Evolutionary conservation across 1,284 basidiomycete genomes (phyloP), one percentile per base, ranked within the genome.

Genomic region (Cystobasidium pallidum): DNA sequence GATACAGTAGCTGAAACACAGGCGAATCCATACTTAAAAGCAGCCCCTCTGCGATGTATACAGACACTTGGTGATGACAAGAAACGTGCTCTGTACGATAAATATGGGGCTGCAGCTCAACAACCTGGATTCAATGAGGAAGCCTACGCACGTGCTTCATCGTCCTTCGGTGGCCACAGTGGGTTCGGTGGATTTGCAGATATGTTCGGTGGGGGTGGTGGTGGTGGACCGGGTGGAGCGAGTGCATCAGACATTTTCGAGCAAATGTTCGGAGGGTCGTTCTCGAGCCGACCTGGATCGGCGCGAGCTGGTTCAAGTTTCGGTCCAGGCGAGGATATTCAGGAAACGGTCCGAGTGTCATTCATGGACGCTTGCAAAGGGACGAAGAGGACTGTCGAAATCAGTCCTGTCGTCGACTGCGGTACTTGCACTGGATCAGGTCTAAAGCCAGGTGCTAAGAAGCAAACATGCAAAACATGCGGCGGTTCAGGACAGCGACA

Each of bases 311-410:
- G 76, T 2, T 32, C 34, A 26, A 57, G 75, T 4, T 74, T 76
- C 67, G 36, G 66, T 26, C 86, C 88, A 68, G 96, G 96, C 61
- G 89, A 89, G 74, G 91, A 98, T 80, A 85, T 99, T 67, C 91
- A 97, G 81, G 85, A 89, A 2, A 85, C 84, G 52, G 80, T 98
- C 77, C 86, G 85, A 66, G 84, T 99, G 74, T 86, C 85, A 57
- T 99, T 99, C 83, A 86, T 93, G 81, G 96, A 99, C 76, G 91
- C 94, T 7, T 94, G 92, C 83, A 92, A 91, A 81, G 96, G 96
- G 70, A 85, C 90, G n/a, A 86, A 85, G 62, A 87, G 89, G 72
- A 89, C 86, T 58, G 84, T 99, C 74, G 88, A 86, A 74, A 86
- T 92, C 75, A 88, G 87, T 34, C 92, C 94, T 7, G 87, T 99